Evolutionary conservation across 2,329 filamentous ascomycete species (phyloP).

Genomic region (Beauveria rudraprayagi): DNA sequence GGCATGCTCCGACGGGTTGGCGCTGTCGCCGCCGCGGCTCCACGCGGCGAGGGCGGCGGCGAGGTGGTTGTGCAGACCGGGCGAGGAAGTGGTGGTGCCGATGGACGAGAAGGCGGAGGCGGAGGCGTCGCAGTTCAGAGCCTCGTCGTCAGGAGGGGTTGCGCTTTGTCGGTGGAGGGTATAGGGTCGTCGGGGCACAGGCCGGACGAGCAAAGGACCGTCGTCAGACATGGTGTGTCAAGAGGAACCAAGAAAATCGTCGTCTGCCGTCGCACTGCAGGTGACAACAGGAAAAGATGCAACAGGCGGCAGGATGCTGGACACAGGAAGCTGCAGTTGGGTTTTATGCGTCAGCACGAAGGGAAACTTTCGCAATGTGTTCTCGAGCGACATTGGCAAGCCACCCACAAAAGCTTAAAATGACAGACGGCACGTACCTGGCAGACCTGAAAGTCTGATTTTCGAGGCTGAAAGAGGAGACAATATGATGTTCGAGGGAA

Average conservation of each 20-base stretch:
- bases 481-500: background rate
- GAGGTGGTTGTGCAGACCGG: conserved; percentile 14
- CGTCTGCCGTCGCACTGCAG: background rate
- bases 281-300: background rate
- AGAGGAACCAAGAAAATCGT: background rate
- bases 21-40: conserved; percentile 6
- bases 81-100: background rate
- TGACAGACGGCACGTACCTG: conserved; percentile 1
- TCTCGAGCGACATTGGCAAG: background rate
- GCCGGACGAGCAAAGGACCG: conserved; percentile 53
- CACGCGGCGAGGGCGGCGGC: conserved; percentile 23
- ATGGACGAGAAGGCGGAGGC: conserved; percentile 17
- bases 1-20: conserved; percentile 1
- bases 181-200: conserved; percentile 66
- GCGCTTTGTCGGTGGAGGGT: conserved; percentile 44
- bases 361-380: no score
- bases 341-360: background rate
- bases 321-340: background rate
- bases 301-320: no score
- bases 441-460: background rate
- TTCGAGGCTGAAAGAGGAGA: background rate
- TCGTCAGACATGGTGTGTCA: conserved; percentile 16
- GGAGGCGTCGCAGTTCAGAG: conserved; percentile 11
- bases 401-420: background rate
- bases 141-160: conserved; percentile 31